phyloP scores from a whole-genome alignment of 2,329 filamentous ascomycete genomes.

The Neodidymelliopsis sp. region DNA sequence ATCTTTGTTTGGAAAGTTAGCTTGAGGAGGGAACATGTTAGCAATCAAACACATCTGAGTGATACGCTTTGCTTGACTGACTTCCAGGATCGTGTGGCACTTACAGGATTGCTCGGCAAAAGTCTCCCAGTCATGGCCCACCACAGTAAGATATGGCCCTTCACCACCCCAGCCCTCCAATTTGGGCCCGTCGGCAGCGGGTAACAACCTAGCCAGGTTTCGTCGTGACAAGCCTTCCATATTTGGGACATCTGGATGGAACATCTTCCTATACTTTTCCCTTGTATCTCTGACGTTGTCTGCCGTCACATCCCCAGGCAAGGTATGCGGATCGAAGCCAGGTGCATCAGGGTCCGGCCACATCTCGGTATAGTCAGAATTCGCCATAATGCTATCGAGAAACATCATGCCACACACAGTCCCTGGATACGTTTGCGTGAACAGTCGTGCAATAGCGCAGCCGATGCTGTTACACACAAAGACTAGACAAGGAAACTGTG shows the following conservation, averaged over 20 bases:
- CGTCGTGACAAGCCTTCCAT: slow-evolving; percentile 60
- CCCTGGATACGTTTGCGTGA: slow-evolving; percentile 56
- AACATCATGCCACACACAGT: slow-evolving; percentile 58
- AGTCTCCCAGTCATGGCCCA: slow-evolving; percentile 62
- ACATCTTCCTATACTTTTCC: slow-evolving; percentile 50
- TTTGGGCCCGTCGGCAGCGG: slow-evolving; percentile 52
- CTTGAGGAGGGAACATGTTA: background rate
- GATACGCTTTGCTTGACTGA: background rate
- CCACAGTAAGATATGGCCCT: slow-evolving; percentile 57
- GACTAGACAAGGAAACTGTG: slow-evolving; percentile 46
- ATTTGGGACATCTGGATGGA: slow-evolving; percentile 60
- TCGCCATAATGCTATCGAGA: slow-evolving; percentile 66
- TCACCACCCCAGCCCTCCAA: slow-evolving; percentile 49
- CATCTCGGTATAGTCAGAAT: slow-evolving; percentile 62
- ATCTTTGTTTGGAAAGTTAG: slow-evolving; percentile 21
- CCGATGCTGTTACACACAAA: slow-evolving; percentile 63
- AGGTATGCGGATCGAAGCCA: slow-evolving; percentile 51
- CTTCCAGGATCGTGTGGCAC: background rate
- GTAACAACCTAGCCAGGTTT: slow-evolving; percentile 55
- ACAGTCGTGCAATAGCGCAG: slow-evolving; percentile 61
- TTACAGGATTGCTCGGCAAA: slow-evolving; percentile 59
- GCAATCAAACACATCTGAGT: background rate
- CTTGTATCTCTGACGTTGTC: slow-evolving; percentile 48
- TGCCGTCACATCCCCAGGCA: slow-evolving; percentile 52
- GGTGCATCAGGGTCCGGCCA: slow-evolving; percentile 63